Conservation (phyloP, 805 yeast species). For the Wickerhamomyces rabaulensis region DNA sequence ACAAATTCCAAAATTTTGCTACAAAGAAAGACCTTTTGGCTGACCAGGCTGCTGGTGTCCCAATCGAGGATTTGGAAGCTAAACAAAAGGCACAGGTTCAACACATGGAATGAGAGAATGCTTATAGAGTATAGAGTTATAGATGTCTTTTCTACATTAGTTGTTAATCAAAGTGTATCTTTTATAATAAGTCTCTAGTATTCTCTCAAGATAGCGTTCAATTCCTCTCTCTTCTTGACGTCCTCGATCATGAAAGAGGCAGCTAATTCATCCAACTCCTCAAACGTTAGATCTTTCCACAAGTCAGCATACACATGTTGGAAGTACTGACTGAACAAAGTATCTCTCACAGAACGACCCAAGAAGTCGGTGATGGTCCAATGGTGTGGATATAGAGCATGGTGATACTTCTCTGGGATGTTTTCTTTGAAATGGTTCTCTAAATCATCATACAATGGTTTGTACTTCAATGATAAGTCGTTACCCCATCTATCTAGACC, state of each 20-base stretch:
- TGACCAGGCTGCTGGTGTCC: no score
- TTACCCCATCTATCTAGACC: slow-evolving; percentile 49
- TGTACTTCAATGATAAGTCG: slow-evolving; percentile 37
- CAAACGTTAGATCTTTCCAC: slow-evolving; percentile 35
- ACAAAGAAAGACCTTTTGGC: no score
- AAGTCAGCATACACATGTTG: slow-evolving; percentile 42
- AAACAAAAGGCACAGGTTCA: no score
- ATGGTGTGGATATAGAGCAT: slow-evolving; percentile 34
- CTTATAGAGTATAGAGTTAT: no score
- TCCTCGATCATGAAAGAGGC: slow-evolving; percentile 46
- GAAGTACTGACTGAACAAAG: slow-evolving; percentile 37
- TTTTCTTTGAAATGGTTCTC: slow-evolving; percentile 32
- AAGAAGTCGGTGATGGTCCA: slow-evolving; percentile 36
- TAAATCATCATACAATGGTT: slow-evolving; percentile 31
- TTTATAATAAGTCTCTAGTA: no score
- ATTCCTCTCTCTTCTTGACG: slow-evolving; percentile 34
- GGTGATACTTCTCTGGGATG: slow-evolving; percentile 36
- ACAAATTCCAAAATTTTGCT: no score
- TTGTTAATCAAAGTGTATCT: no score
- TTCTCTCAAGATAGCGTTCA: slow-evolving; percentile 26
- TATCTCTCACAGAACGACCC: slow-evolving; percentile 35
- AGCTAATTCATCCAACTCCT: slow-evolving; percentile 46
- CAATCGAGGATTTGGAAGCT: no score
- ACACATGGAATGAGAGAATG: no score
- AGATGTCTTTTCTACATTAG: no score